phyloP scores from a whole-genome alignment of 805 yeast species.

The Deakozyma indianensis region DNA sequence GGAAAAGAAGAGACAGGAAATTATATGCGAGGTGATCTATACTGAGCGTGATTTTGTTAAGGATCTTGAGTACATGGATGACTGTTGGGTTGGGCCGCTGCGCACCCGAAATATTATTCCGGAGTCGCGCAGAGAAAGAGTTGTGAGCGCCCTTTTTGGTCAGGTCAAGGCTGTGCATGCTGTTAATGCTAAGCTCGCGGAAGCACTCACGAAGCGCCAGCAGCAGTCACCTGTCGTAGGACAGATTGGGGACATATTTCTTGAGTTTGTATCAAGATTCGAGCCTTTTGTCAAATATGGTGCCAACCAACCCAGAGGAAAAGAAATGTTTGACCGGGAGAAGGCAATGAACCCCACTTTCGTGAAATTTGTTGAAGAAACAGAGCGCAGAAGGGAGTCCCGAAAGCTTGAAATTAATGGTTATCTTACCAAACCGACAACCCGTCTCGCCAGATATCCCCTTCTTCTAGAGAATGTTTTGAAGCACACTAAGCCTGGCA shows the following conservation, averaged over 20 bases:
- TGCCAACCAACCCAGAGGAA: slow-evolving; percentile 89
- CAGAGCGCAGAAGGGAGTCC: slow-evolving; percentile 70
- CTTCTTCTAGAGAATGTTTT: slow-evolving; percentile 66
- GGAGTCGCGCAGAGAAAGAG: slow-evolving; percentile 76
- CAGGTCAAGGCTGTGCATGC: slow-evolving; percentile 78
- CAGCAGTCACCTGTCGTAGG: slow-evolving; percentile 72
- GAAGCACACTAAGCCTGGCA: slow-evolving; percentile 65
- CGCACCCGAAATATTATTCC: slow-evolving; percentile 81
- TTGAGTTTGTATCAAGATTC: slow-evolving; percentile 72
- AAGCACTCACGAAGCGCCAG: slow-evolving; percentile 77
- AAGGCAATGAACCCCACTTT: slow-evolving; percentile 79
- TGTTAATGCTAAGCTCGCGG: slow-evolving; percentile 74
- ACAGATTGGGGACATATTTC: slow-evolving; percentile 73
- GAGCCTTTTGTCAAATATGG: slow-evolving; percentile 90
- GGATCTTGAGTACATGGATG: slow-evolving; percentile 83
- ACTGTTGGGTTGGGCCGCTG: slow-evolving; percentile 85
- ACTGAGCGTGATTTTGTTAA: slow-evolving; percentile 94
- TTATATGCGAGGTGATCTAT: slow-evolving; percentile 82
- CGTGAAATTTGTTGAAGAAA: slow-evolving; percentile 86
- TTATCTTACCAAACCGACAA: slow-evolving; percentile 86
- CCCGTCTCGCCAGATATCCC: slow-evolving; percentile 91
- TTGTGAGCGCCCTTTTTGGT: slow-evolving; percentile 81
- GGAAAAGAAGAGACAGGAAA: slow-evolving; percentile 88
- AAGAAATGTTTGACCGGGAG: slow-evolving; percentile 88
- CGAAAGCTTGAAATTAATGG: slow-evolving; percentile 86